Evolutionary conservation across 2,329 filamentous ascomycete genomes (phyloP).

Genomic region (Cordyceps cateniannulata): DNA sequence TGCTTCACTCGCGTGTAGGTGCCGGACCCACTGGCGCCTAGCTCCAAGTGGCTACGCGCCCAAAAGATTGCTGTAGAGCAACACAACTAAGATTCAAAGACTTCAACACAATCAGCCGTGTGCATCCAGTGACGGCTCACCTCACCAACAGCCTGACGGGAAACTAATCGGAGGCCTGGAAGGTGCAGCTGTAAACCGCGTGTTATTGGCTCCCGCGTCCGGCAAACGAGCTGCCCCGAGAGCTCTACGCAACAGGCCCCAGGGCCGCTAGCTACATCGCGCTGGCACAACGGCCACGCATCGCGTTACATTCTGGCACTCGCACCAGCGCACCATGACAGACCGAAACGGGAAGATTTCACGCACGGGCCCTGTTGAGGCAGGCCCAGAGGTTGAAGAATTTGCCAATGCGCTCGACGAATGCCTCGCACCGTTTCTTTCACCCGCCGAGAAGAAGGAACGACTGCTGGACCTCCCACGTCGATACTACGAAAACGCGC

Average conservation of each 20-base stretch:
- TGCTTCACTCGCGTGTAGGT: not conserved
- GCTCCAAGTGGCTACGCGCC: slow-evolving; percentile 1
- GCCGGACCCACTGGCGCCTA: not conserved
- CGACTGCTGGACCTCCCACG: slow-evolving; percentile 58
- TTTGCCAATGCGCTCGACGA: slow-evolving; percentile 80
- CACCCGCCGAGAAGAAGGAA: slow-evolving; percentile 50
- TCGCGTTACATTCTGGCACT: not conserved
- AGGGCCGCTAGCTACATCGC: slow-evolving; percentile 2
- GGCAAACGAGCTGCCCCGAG: not conserved
- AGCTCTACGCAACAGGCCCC: slow-evolving; percentile 1
- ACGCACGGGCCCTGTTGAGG: slow-evolving; percentile 39
- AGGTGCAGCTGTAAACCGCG: not conserved
- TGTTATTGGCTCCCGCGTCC: not conserved
- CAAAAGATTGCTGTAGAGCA: slow-evolving; percentile 5
- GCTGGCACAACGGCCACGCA: slow-evolving; percentile 2
- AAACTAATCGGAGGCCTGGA: not conserved
- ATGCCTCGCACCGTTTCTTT: slow-evolving; percentile 50
- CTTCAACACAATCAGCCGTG: not conserved
- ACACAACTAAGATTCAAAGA: not conserved
- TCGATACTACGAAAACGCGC: slow-evolving; percentile 52
- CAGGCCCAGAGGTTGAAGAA: slow-evolving; percentile 75
- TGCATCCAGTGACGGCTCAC: not conserved
- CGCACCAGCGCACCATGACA: not conserved
- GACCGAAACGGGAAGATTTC: not conserved
- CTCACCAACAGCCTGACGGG: not conserved